Conservation (phyloP, 345 rosid genomes). For the Linum tenue region DNA sequence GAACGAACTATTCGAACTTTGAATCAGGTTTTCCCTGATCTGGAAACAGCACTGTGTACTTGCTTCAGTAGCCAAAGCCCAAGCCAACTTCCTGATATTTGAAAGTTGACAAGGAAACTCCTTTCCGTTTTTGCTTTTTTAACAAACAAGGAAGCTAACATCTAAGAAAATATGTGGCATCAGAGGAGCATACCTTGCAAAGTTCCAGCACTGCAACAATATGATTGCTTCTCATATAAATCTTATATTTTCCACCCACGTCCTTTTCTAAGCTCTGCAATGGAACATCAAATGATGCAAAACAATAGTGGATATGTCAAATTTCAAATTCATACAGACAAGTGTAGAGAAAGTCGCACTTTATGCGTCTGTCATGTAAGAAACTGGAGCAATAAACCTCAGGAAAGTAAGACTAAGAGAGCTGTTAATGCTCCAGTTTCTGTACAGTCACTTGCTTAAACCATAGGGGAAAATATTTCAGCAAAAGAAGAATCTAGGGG, state of each 20-base stretch:
- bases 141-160: background rate
- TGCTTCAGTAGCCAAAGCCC: too few relatives aligned
- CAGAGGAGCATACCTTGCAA: conserved; percentile 55
- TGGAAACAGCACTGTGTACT: too few relatives aligned
- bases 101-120: too few relatives aligned
- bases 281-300: conserved; percentile 13
- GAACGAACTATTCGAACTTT: too few relatives aligned
- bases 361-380: background rate
- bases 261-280: conserved; percentile 62
- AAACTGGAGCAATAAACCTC: background rate
- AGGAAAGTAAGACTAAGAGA: background rate
- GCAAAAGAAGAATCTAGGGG: background rate
- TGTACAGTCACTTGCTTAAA: background rate
- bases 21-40: too few relatives aligned
- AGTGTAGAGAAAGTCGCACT: background rate
- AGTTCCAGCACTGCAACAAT: conserved; percentile 68
- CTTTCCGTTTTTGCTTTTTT: too few relatives aligned
- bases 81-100: too few relatives aligned
- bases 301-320: background rate
- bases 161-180: background rate
- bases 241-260: conserved; percentile 55
- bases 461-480: background rate
- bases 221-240: conserved; percentile 55
- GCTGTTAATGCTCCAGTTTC: background rate
- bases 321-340: background rate